Evolutionary conservation across 2,329 filamentous ascomycete species (phyloP), one percentile per base, ranked within the genome.

Genomic region (Parastagonospora avenae): DNA sequence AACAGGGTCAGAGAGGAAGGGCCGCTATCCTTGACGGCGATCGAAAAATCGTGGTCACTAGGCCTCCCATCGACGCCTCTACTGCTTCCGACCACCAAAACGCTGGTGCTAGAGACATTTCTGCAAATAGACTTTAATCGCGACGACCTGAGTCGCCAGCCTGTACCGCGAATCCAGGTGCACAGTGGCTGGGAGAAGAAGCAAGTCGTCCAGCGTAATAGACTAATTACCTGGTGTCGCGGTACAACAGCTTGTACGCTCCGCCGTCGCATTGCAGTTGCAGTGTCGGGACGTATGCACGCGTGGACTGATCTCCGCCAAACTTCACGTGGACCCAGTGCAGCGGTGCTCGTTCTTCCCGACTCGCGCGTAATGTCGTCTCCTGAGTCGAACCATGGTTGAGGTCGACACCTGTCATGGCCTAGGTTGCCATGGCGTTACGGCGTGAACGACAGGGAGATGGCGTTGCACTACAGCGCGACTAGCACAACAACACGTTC

Each of bases 191-290:
- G 19, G 19, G 19, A 24, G 19, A 24, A 24, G 19, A 24, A 24
- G 19, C 19, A 24, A 24, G 19, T 24, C 19, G 19, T 24, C 19
- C 19, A 24, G 19, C 5, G 19, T n/a, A 8, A n/a, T 11, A 8
- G n/a, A 40, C 19, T 40, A 2, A 19, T 40, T 55, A 8, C 55
- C 50, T 54, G 41, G 49, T 55, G 48, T 50, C 44, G 35, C 46
- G 48, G 50, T 46, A 54, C 54, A 28, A 45, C 56, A 51, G 47
- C 48, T 60, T 30, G 54, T 52, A 56, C 56, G 16, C 41, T 40
- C 14, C 36, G 15, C n/a, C 36, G 15, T 38, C 5, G 14, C 12
- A 24, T 9, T 19, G 36, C 36, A 19, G 27, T 9, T 8, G 14
- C 36, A 24, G 15, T 15, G 19, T 12, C 36, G 19, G 19, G 3